Percentiles rank a stretch among this genome's conserved stretches.
phyloP scores from a whole-genome alignment of 2,329 filamentous ascomycete species.

The Hypoxylon sp. region DNA sequence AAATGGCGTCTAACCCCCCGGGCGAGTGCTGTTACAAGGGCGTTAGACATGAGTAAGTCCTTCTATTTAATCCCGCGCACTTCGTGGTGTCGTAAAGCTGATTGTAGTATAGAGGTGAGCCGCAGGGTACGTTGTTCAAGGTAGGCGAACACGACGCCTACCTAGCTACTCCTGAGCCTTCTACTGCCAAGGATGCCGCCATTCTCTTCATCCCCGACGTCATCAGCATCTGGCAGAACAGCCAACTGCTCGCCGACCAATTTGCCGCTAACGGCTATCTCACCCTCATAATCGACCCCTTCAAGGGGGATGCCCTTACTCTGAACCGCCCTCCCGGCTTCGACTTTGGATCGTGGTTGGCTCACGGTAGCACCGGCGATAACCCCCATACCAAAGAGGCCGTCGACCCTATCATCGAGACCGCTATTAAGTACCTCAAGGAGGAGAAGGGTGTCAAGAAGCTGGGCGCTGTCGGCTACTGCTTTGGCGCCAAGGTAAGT shows the following conservation, averaged over 20 bases:
- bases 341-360: conserved; percentile 60
- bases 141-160: conserved; percentile 65
- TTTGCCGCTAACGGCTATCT: conserved; percentile 80
- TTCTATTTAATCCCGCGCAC: not conserved
- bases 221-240: conserved; percentile 69
- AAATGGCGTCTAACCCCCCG: conserved; percentile 68
- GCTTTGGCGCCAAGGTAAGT: conserved; percentile 77
- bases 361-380: conserved; percentile 61
- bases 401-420: conserved; percentile 63
- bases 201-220: conserved; percentile 65
- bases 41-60: conserved; percentile 66
- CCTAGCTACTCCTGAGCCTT: conserved; percentile 60
- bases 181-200: conserved; percentile 56
- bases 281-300: conserved; percentile 76
- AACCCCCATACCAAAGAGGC: conserved; percentile 62
- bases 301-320: conserved; percentile 73
- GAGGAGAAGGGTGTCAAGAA: conserved; percentile 68
- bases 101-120: conserved; percentile 58
- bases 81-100: not conserved
- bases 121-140: conserved; percentile 62
- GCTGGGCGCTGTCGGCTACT: conserved; percentile 78
- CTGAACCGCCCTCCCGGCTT: conserved; percentile 63
- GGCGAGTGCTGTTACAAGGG: conserved; percentile 66
- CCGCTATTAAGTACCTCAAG: conserved; percentile 69
- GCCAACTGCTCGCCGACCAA: conserved; percentile 78